These are phyloP conservation scores for Lipomyces spencermartinsiae DNA, from an alignment of 805 yeast species.

Conservation along the genomic window DNA sequence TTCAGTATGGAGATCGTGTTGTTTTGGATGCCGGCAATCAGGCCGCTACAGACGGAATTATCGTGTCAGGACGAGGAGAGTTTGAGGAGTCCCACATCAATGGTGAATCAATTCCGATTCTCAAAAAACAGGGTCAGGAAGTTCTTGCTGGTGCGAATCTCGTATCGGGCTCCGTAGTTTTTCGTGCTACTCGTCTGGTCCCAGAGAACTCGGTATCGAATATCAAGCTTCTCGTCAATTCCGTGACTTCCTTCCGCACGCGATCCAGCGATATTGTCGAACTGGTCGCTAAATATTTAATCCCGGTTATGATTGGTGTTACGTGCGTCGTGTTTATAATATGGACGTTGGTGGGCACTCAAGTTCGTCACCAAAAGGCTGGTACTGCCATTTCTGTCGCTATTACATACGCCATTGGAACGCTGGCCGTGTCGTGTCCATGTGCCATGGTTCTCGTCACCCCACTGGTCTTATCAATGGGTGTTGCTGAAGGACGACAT, in stretches of 20 bases:
- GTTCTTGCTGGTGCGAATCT: constrained; percentile 76
- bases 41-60: constrained; percentile 59
- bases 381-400: constrained; percentile 18
- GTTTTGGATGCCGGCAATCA: constrained; percentile 12
- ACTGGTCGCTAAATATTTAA: constrained; percentile 68
- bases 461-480: constrained; percentile 36
- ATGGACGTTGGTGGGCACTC: constrained; percentile 75
- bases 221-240: constrained; percentile 69
- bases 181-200: constrained; percentile 51
- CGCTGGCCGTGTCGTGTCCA: constrained; percentile 36
- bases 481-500: constrained; percentile 33
- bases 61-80: constrained; percentile 74
- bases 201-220: constrained; percentile 56
- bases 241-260: constrained; percentile 71
- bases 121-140: constrained; percentile 65
- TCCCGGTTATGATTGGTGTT: constrained; percentile 65
- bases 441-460: constrained; percentile 39
- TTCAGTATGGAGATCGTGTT: constrained; percentile 23
- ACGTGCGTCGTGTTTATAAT: constrained; percentile 60
- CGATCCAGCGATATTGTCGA: constrained; percentile 76
- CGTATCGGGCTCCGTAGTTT: constrained; percentile 56
- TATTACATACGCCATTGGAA: constrained; percentile 29
- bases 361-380: constrained; percentile 49
- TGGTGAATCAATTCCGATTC: constrained; percentile 74
- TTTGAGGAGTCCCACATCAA: constrained; percentile 90